Conservation (phyloP, 2,329 filamentous ascomycete species). For the Nectriaceae sp. region DNA sequence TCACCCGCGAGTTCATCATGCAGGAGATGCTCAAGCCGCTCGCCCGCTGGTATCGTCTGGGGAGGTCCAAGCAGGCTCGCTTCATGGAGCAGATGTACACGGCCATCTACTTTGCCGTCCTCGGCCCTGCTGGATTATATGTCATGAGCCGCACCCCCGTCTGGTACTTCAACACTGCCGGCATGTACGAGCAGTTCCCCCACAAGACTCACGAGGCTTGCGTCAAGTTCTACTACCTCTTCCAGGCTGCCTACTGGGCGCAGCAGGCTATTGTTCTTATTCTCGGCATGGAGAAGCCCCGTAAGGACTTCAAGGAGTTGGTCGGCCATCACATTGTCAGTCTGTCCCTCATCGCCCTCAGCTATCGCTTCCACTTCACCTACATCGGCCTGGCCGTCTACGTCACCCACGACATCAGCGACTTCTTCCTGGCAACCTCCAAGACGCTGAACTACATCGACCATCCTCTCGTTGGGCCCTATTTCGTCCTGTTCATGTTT, state of each 20-base stretch:
- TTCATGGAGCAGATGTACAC: constrained; percentile 98
- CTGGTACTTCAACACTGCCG: constrained; percentile 92
- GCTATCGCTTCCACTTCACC: constrained; percentile 95
- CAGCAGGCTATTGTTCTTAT: constrained; percentile 90
- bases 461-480: constrained; percentile 74
- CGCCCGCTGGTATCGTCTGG: constrained; percentile 68
- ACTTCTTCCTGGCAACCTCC: constrained; percentile 93
- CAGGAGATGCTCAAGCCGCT: constrained; percentile 81
- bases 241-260: constrained; percentile 93
- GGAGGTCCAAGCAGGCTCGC: constrained; percentile 75
- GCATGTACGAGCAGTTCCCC: constrained; percentile 88
- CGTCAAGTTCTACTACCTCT: constrained; percentile 96
- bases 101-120: constrained; percentile 81
- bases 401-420: constrained; percentile 90
- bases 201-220: constrained; percentile 76
- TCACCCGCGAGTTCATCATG: constrained; percentile 96
- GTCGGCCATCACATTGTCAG: constrained; percentile 92
- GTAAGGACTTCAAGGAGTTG: constrained; percentile 94
- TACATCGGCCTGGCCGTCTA: constrained; percentile 94
- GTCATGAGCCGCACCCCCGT: constrained; percentile 90
- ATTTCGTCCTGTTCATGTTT: constrained; percentile 79
- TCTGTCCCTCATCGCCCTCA: constrained; percentile 77
- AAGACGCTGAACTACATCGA: constrained; percentile 93
- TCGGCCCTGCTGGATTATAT: constrained; percentile 82
- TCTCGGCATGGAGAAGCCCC: constrained; percentile 85